Percentiles rank a stretch among this genome's conserved stretches.
These are phyloP conservation scores for Thuidium tamariscinum DNA, from an alignment of 225 moss, liverwort and hornwort genomes.

Conservation along the genomic window DNA sequence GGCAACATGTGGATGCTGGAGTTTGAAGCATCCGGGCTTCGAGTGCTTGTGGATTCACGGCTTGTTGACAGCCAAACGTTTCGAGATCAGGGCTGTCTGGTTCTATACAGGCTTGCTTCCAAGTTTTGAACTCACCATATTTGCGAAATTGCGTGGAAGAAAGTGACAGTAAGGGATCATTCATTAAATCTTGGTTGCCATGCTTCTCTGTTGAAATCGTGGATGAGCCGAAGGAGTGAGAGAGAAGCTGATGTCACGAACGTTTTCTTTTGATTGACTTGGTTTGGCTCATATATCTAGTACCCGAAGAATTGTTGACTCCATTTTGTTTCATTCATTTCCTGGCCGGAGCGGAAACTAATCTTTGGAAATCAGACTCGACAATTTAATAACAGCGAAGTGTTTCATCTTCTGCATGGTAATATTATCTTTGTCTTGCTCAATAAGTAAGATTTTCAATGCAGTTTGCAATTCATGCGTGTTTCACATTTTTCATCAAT, in stretches of 20 bases:
- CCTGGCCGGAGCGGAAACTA: too few relatives aligned
- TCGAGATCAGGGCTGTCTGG: conserved; percentile 28
- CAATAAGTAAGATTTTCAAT: too few relatives aligned
- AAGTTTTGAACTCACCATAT: neutral
- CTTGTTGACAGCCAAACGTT: conserved; percentile 29
- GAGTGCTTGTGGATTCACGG: conserved; percentile 45
- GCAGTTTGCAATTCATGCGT: too few relatives aligned
- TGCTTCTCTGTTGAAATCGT: neutral
- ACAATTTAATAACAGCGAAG: too few relatives aligned
- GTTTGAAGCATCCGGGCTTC: conserved; percentile 22
- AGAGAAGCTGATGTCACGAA: too few relatives aligned
- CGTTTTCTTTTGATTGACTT: neutral
- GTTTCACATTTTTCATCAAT: too few relatives aligned
- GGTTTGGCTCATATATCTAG: neutral
- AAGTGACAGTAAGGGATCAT: neutral
- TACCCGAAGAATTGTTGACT: neutral
- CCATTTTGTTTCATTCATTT: neutral
- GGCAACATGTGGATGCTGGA: conserved; percentile 52
- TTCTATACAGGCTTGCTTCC: too few relatives aligned
- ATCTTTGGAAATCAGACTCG: neutral
- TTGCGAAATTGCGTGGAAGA: neutral
- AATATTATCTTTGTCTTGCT: too few relatives aligned
- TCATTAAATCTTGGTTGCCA: neutral
- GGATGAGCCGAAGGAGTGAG: neutral
- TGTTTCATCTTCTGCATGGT: too few relatives aligned